These are phyloP conservation scores for Fusarium sambucinum DNA, from an alignment of 2,329 filamentous ascomycete species.

Conservation along the genomic window DNA sequence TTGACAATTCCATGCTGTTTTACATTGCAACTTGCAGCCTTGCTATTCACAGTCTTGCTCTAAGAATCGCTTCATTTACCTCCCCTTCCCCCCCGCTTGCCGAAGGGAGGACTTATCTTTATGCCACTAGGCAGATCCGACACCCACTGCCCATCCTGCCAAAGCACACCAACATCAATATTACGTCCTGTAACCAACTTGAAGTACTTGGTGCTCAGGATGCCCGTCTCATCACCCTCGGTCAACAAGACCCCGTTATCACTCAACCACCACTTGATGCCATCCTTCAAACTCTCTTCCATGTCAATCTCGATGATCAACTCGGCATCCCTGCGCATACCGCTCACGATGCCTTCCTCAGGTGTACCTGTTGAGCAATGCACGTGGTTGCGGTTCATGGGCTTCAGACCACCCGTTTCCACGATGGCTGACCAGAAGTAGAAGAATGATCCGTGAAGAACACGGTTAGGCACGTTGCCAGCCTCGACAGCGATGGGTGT, in stretches of 20 bases:
- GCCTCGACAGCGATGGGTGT: conserved; percentile 71
- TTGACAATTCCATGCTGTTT: not conserved
- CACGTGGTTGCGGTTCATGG: conserved; percentile 88
- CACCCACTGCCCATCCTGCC: conserved; percentile 75
- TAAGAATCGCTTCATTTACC: conserved; percentile 33
- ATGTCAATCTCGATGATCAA: conserved; percentile 84
- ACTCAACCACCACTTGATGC: conserved; percentile 80
- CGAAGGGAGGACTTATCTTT: conserved; percentile 60
- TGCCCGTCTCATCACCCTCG: conserved; percentile 67
- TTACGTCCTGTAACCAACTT: conserved; percentile 74
- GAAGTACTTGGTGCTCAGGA: conserved; percentile 77
- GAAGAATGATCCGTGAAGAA: conserved; percentile 92
- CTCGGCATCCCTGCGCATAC: conserved; percentile 83
- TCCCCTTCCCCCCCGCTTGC: conserved; percentile 57
- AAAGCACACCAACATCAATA: conserved; percentile 72
- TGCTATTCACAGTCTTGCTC: conserved; percentile 1
- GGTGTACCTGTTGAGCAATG: conserved; percentile 87
- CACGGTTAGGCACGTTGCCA: conserved; percentile 71
- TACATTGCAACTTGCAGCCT: not conserved
- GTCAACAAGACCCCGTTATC: conserved; percentile 82
- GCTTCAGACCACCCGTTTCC: conserved; percentile 78
- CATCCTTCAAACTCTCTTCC: conserved; percentile 70
- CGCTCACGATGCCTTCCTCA: conserved; percentile 73
- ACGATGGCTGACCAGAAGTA: conserved; percentile 82
- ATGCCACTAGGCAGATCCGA: conserved; percentile 74